Conservation (phyloP, 352 stramenopile species). For the Pythium aphanidermatum region DNA sequence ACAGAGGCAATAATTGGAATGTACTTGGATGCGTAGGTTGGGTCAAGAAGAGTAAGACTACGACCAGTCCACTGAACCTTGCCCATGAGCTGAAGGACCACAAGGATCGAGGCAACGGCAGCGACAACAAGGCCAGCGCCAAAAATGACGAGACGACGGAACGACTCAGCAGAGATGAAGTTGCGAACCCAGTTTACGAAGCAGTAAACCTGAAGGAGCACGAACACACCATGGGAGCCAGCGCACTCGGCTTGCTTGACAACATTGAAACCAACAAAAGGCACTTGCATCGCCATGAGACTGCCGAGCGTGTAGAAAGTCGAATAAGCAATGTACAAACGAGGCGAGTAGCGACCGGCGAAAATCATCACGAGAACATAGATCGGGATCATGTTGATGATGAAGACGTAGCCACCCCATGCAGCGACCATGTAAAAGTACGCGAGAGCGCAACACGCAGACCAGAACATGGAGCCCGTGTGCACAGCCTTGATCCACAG, state of each 20-base stretch:
- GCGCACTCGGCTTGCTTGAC: constrained; percentile 87
- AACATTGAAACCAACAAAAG: constrained; percentile 97
- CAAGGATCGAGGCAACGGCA: constrained; percentile 39
- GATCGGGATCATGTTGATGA: constrained; percentile 98
- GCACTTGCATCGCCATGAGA: constrained; percentile 95
- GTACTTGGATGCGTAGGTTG: constrained; percentile 91
- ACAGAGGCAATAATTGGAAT: constrained; percentile 94
- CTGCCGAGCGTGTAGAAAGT: constrained; percentile 97
- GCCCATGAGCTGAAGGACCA: constrained; percentile 78
- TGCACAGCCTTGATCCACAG: constrained; percentile 94
- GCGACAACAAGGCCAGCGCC: constrained; percentile 53
- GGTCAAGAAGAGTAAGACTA: constrained; percentile 87
- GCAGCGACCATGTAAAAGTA: constrained; percentile 98
- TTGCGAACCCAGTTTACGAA: constrained; percentile 73
- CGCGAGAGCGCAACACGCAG: constrained; percentile 72
- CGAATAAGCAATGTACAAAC: constrained; percentile 96
- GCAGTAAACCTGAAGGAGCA: constrained; percentile 78
- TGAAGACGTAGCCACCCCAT: constrained; percentile 98
- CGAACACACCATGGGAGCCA: constrained; percentile 90
- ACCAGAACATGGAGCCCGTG: constrained; percentile 87
- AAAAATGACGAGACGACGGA: constrained; percentile 68
- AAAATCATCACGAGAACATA: constrained; percentile 94
- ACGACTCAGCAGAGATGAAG: constrained; percentile 66
- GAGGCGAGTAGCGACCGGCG: constrained; percentile 88
- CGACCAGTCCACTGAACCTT: constrained; percentile 89